These are phyloP conservation scores for Aspergillus caelatus DNA, from an alignment of 2,329 filamentous ascomycete species.

Conservation along the genomic window DNA sequence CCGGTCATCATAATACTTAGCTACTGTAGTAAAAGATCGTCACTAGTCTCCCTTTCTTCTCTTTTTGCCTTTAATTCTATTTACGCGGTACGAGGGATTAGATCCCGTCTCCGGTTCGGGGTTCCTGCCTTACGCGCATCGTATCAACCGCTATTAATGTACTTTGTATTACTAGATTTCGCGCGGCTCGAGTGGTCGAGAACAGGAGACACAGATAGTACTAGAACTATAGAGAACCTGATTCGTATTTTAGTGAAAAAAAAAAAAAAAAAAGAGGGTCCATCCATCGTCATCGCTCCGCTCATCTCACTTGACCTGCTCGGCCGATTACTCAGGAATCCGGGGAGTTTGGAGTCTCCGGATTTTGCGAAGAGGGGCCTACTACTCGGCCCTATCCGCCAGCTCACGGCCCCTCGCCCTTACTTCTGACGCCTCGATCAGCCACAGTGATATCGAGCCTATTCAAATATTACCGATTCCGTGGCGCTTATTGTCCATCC, in stretches of 20 bases:
- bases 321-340: conserved; percentile 22
- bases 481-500: background rate
- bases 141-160: background rate
- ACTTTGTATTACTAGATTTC: background rate
- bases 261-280: background rate
- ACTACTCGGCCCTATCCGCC: conserved; percentile 16
- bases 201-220: background rate
- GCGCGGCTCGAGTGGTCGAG: conserved; percentile 20
- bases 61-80: background rate
- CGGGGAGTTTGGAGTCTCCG: conserved; percentile 24
- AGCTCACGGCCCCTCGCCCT: background rate
- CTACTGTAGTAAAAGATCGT: background rate
- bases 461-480: background rate
- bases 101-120: background rate
- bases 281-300: conserved; percentile 12
- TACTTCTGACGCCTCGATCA: background rate
- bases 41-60: background rate
- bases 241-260: background rate
- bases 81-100: background rate
- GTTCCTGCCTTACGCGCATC: background rate
- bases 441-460: background rate
- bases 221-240: background rate
- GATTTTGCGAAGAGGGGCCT: conserved; percentile 7
- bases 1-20: background rate
- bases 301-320: conserved; percentile 8